A percentile compares a stretch with the other conserved stretches of the same genome.
These are phyloP conservation scores for Polymyxa betae DNA, from an alignment of 208 protist species.

Conservation along the genomic window DNA sequence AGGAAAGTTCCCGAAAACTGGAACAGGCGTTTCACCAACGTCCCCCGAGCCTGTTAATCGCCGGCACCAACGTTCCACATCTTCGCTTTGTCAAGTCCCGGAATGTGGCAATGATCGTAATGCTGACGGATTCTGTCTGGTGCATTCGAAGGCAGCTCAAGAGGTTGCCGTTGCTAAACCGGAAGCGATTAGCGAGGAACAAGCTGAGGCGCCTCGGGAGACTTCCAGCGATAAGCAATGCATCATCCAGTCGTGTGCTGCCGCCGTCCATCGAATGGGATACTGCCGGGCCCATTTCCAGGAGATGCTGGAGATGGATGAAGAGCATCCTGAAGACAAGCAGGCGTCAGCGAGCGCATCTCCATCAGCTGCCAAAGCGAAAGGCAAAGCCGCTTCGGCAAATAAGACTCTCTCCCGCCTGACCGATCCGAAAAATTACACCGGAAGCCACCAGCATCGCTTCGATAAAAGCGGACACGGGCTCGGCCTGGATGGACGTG, in stretches of 20 bases:
- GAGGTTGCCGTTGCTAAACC: background rate
- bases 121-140: background rate
- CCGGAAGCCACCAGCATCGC: slow-evolving; percentile 9
- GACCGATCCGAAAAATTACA: slow-evolving; percentile 25
- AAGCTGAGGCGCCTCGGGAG: background rate
- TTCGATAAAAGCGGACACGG: slow-evolving; percentile 3
- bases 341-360: background rate
- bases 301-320: background rate
- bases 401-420: background rate
- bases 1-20: background rate
- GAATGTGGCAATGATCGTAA: background rate
- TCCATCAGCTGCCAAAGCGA: background rate
- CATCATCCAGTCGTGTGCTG: background rate
- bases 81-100: background rate
- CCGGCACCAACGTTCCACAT: background rate
- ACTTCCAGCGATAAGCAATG: background rate
- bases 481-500: background rate
- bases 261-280: background rate
- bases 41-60: background rate
- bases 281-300: background rate
- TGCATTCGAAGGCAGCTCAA: background rate
- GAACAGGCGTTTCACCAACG: background rate
- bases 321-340: background rate
- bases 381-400: background rate
- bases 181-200: background rate